Evolutionary conservation across 208 protist species (phyloP), one percentile per base, ranked within the genome.

Genomic region (Trypanosoma melophagium): DNA sequence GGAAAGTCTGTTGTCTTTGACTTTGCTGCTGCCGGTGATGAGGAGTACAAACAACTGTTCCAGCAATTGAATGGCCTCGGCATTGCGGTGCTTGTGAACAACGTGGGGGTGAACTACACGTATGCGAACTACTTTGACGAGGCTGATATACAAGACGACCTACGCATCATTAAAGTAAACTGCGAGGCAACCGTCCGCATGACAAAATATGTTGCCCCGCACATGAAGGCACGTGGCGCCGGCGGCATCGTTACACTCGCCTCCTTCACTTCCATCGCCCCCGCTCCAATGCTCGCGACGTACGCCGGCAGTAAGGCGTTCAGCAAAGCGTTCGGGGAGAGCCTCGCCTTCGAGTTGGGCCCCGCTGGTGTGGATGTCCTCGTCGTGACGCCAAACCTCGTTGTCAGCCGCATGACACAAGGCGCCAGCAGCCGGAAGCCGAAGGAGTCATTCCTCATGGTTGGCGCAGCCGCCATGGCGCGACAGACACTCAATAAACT

Each of bases 81-180:
- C 51, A 86, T 92, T 42, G 80, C 78, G 3, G 69, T 95, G 10
- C 76, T 93, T 31, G 84, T 98, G 13, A 98, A 98, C 71, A 98
- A 98, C 67, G 95, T 98, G 4, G 95, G 95, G 41, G 78, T 97
- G 14, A 97, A 92, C 78, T 98, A 98, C 76, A 75, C 71, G 24
- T 95, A 94, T 71, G 85, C 95, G 25, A 92, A 95, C 77, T 96
- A 92, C 74, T 95, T 97, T 60, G 76, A 95, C 25, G 86, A 97
- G 56, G 73, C 92, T 19, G 72, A 80, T 51, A 51, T 86, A 21
- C 65, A 84, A 50, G 80, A 74, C 0, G 86, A 95, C 44, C 65
- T 94, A 16, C 60, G 67, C 21, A 63, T 98, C 7, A 61, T 98
- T 22, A 90, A 95, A 66, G 81, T 98, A 17, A 97, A 97, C 83